A percentile compares a stretch with the other conserved stretches of the same genome.
Conservation (phyloP, 2,329 filamentous ascomycete species). For the Colletotrichum spinosum region DNA sequence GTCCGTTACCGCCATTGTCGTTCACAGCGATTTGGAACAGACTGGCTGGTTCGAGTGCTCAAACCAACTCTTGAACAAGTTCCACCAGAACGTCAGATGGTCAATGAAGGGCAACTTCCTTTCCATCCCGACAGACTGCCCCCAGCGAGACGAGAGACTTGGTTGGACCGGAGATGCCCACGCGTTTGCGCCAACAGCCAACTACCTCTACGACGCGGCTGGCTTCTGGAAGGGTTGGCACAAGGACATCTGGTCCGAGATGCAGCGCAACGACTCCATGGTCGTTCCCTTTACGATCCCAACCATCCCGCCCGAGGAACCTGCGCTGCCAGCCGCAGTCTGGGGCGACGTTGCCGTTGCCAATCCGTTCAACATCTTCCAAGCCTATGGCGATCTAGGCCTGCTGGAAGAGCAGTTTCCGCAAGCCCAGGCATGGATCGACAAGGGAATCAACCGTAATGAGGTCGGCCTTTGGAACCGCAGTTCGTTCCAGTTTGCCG, state of each 20-base stretch:
- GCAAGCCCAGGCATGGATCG: slow-evolving; percentile 55
- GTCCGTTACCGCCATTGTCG: slow-evolving; percentile 45
- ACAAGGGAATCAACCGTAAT: slow-evolving; percentile 48
- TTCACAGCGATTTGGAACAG: slow-evolving; percentile 65
- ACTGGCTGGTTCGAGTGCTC: slow-evolving; percentile 65
- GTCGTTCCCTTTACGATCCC: slow-evolving; percentile 47
- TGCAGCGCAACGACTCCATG: slow-evolving; percentile 40
- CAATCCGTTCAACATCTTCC: slow-evolving; percentile 55
- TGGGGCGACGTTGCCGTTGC: slow-evolving; percentile 58
- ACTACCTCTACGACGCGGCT: slow-evolving; percentile 64
- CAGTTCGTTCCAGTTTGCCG: slow-evolving; percentile 52
- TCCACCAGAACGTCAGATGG: slow-evolving; percentile 67
- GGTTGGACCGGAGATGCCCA: slow-evolving; percentile 66
- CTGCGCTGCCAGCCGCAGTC: slow-evolving; percentile 45
- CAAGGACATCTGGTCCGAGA: slow-evolving; percentile 55
- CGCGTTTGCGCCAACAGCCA: slow-evolving; percentile 62
- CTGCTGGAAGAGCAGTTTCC: slow-evolving; percentile 52
- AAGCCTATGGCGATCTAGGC: slow-evolving; percentile 49
- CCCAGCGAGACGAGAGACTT: slow-evolving; percentile 65
- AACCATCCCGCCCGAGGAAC: slow-evolving; percentile 40
- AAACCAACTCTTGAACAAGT: slow-evolving; percentile 60
- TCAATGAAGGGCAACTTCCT: slow-evolving; percentile 70
- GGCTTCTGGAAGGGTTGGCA: slow-evolving; percentile 64
- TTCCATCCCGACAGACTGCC: slow-evolving; percentile 68
- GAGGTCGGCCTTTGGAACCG: slow-evolving; percentile 54